Conservation (phyloP, 2,329 filamentous ascomycete genomes). For the Diplocarpon rosae region DNA sequence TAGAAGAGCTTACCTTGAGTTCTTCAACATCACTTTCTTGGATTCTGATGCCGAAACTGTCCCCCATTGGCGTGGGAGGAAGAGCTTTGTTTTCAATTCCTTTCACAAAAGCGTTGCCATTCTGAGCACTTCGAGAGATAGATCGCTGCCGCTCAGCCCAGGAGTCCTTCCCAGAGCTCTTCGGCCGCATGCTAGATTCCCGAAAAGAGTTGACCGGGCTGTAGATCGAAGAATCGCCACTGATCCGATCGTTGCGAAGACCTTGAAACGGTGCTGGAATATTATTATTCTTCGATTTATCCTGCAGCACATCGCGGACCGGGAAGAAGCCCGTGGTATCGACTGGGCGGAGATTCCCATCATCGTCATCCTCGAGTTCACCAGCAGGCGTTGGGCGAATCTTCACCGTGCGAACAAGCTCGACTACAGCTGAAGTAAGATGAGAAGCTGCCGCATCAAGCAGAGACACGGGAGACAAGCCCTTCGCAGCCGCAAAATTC, state of each 20-base stretch:
- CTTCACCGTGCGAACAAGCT: constrained; percentile 74
- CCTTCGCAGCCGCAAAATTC: constrained; percentile 73
- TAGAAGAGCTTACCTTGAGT: constrained; percentile 39
- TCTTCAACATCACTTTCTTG: constrained; percentile 43
- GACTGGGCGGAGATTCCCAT: constrained; percentile 54
- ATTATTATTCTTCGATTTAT: constrained; percentile 2
- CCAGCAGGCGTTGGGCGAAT: constrained; percentile 64
- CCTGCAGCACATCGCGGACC: constrained; percentile 32
- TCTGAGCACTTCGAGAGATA: constrained; percentile 21
- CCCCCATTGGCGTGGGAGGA: constrained; percentile 26
- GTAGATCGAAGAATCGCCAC: constrained; percentile 62
- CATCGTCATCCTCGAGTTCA: constrained; percentile 70
- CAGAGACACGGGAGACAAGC: constrained; percentile 84
- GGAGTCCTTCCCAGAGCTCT: constrained; percentile 25
- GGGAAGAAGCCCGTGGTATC: constrained; percentile 62
- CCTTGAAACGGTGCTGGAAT: constrained; percentile 44
- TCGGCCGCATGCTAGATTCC: constrained; percentile 35
- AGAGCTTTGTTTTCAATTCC: constrained; percentile 20
- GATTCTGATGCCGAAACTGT: constrained; percentile 31
- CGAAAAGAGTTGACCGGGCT: constrained; percentile 62
- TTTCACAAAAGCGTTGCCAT: constrained; percentile 21
- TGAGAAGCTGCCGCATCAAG: constrained; percentile 90
- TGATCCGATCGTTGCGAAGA: constrained; percentile 43
- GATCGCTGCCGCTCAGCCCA: constrained; percentile 17
- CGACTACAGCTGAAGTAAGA: constrained; percentile 73